These are phyloP conservation scores for Crithidia bombi DNA, from an alignment of 208 protist genomes.

Conservation along the genomic window DNA sequence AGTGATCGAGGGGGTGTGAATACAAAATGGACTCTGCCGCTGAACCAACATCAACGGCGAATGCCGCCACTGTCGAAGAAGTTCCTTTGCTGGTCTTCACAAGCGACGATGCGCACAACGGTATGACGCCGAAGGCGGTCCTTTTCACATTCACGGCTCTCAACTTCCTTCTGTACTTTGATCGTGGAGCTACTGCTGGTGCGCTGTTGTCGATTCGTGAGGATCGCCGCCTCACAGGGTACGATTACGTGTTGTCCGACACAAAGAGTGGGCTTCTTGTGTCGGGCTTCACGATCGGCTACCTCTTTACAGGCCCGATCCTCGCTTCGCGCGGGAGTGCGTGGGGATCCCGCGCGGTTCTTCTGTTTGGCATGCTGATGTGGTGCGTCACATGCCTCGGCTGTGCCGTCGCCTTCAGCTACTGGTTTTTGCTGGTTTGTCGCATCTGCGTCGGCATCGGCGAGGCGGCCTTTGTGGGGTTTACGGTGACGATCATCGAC, in stretches of 20 bases:
- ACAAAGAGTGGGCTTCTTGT: conserved; percentile 61
- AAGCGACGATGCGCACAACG: background rate
- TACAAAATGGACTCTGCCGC: too few relatives aligned
- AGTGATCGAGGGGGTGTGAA: too few relatives aligned
- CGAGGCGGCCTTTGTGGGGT: conserved; percentile 84
- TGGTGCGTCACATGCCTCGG: conserved; percentile 61
- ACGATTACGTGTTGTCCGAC: conserved; percentile 37
- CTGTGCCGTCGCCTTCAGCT: conserved; percentile 51
- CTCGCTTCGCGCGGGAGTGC: conserved; percentile 56
- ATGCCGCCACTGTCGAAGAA: background rate
- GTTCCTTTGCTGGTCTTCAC: background rate
- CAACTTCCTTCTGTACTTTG: conserved; percentile 88
- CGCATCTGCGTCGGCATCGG: conserved; percentile 77
- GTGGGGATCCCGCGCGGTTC: conserved; percentile 46
- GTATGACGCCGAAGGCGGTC: conserved; percentile 29
- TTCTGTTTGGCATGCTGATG: conserved; percentile 60
- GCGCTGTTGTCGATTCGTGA: conserved; percentile 45
- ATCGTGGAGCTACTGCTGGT: conserved; percentile 70
- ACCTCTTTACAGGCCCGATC: conserved; percentile 68
- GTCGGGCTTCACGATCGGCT: conserved; percentile 86
- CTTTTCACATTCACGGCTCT: conserved; percentile 62
- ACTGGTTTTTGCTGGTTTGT: conserved; percentile 51
- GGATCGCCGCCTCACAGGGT: conserved; percentile 36
- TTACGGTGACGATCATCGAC: conserved; percentile 83
- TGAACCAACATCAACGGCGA: conserved; percentile 2